Conservation (phyloP, 257 asterid species). For the Primulina huaijiensis region DNA sequence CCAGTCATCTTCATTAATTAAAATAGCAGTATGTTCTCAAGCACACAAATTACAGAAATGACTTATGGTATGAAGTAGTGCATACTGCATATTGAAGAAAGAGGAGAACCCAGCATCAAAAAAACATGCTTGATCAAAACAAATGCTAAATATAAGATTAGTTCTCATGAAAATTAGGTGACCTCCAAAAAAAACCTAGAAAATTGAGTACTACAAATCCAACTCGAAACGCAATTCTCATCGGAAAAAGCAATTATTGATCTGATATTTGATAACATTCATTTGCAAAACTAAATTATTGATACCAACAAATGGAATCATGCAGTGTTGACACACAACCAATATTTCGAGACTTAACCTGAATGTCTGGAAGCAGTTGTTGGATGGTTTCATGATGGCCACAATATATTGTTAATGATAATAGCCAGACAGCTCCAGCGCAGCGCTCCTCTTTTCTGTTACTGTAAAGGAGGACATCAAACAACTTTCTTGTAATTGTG, state of each 20-base stretch:
- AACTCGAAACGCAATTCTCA: constrained; percentile 19
- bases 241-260: constrained; percentile 14
- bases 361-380: constrained; percentile 92
- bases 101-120: not conserved
- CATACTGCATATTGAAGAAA: not conserved
- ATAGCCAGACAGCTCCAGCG: constrained; percentile 97
- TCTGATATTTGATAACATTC: constrained; percentile 6
- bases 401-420: constrained; percentile 86
- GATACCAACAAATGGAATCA: constrained; percentile 19
- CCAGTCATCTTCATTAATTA: not conserved
- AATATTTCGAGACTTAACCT: constrained; percentile 50
- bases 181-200: constrained; percentile 4
- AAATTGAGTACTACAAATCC: constrained; percentile 11
- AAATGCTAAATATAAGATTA: not conserved
- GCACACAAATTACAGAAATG: not conserved
- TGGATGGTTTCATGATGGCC: constrained; percentile 78
- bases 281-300: constrained; percentile 8
- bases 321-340: constrained; percentile 14
- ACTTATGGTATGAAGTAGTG: not conserved
- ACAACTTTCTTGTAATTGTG: constrained; percentile 78
- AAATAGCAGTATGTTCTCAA: not conserved
- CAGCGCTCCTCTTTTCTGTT: constrained; percentile 96
- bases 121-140: not conserved
- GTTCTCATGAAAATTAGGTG: not conserved
- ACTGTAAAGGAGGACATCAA: constrained; percentile 85